A percentile compares a stretch with the other conserved stretches of the same genome.
phyloP scores from a whole-genome alignment of 140 eudicot species.

The Anethum foeniculum region DNA sequence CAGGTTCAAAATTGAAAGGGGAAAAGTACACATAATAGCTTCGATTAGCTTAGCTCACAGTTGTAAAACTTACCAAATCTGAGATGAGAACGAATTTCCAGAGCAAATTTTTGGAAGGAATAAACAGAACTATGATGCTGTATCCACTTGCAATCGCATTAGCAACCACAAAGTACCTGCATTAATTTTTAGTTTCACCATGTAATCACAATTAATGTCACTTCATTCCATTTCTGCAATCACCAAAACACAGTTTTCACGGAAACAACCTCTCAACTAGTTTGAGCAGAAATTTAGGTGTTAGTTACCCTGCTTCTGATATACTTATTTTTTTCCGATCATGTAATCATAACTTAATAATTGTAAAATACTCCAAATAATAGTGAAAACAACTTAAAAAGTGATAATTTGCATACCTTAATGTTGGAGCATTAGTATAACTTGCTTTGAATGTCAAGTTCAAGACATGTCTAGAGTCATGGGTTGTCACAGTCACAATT shows the following conservation, averaged over 20 bases:
- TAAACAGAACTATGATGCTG: constrained; percentile 45
- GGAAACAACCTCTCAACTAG: neutral
- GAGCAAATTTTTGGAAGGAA: constrained; percentile 37
- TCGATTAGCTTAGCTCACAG: neutral
- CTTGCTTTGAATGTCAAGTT: constrained; percentile 74
- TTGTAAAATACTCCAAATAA: neutral
- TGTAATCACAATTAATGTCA: neutral
- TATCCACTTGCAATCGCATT: constrained; percentile 56
- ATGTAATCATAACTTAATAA: neutral
- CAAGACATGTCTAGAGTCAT: constrained; percentile 60
- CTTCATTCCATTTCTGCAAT: neutral
- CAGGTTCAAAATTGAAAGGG: neutral
- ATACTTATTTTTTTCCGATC: neutral
- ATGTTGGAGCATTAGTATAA: constrained; percentile 64
- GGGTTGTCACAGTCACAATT: constrained; percentile 57
- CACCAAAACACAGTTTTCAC: neutral
- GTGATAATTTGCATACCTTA: constrained; percentile 34
- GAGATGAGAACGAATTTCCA: constrained; percentile 52
- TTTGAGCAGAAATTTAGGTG: neutral
- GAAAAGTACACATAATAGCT: neutral
- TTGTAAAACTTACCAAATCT: constrained; percentile 49
- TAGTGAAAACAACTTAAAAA: neutral
- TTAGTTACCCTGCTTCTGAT: neutral
- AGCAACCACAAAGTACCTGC: constrained; percentile 71
- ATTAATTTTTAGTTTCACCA: neutral